These are phyloP conservation scores for Colletotrichum liriopes DNA, from an alignment of 2,329 filamentous ascomycete species.

Conservation along the genomic window DNA sequence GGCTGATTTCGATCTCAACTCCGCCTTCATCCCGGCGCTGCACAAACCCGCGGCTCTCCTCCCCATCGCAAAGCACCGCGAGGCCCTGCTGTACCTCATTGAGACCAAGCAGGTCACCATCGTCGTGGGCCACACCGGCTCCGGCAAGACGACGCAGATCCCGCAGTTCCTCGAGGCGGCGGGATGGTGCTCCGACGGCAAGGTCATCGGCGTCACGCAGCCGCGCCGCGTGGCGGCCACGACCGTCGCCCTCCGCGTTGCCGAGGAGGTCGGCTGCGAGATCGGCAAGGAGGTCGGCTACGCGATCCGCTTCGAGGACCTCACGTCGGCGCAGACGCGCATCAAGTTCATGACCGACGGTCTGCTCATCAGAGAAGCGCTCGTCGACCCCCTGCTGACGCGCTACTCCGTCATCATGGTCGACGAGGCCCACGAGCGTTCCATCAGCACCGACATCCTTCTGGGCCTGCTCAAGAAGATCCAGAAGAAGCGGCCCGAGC, in stretches of 20 bases:
- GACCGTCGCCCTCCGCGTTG: slow-evolving; percentile 89
- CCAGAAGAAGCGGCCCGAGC: slow-evolving; percentile 80
- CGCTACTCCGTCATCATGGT: slow-evolving; percentile 98
- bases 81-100: slow-evolving; percentile 86
- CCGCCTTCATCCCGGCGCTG: slow-evolving; percentile 82
- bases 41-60: slow-evolving; percentile 89
- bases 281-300: slow-evolving; percentile 94
- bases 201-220: slow-evolving; percentile 91
- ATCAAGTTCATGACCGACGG: slow-evolving; percentile 98
- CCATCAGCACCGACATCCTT: slow-evolving; percentile 91
- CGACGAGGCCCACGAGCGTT: slow-evolving; percentile 96
- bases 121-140: slow-evolving; percentile 93
- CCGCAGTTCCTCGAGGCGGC: slow-evolving; percentile 91
- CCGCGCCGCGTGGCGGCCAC: slow-evolving; percentile 92
- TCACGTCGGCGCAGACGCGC: slow-evolving; percentile 85
- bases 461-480: slow-evolving; percentile 95
- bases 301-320: slow-evolving; percentile 93
- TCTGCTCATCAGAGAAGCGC: slow-evolving; percentile 88
- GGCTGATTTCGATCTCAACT: slow-evolving; percentile 71
- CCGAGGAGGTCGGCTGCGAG: slow-evolving; percentile 89
- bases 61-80: slow-evolving; percentile 87
- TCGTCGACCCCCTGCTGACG: slow-evolving; percentile 92
- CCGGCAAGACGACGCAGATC: slow-evolving; percentile 95
- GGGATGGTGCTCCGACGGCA: slow-evolving; percentile 90
- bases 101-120: slow-evolving; percentile 90